Evolutionary conservation across 2,329 filamentous ascomycete genomes (phyloP), one percentile per base, ranked within the genome.

Genomic region (Penicillium sp.): DNA sequence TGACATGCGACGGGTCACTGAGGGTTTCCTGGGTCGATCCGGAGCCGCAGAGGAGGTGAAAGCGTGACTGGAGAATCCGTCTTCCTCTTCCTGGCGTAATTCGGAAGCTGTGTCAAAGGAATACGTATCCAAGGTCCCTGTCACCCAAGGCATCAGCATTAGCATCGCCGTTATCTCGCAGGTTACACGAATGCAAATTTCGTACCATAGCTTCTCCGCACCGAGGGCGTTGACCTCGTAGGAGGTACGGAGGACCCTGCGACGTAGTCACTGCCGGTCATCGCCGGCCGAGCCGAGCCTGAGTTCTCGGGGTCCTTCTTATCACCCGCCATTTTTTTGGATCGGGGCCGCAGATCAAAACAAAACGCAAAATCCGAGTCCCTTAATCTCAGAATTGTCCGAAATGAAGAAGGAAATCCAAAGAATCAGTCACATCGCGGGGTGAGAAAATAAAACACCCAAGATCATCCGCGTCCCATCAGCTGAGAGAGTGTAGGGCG

Each of bases 1-100:
- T 1, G 90, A 92, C 51, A 86, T 79, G 55, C 90, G 86, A 61
- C 90, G 86, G 51, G 82, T 71, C 71, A 92, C 82, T 10, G 81
- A 74, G 16, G 90, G 90, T 69, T 92, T 95, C 68, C 83, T 85
- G 13, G 85, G 79, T 58, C 81, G 72, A 50, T 70, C 69, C 4
- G 71, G 63, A 22, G 63, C 62, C 64, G 77, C 64, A 47, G 79
- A 75, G 13, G 76, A 61, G 27, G 70, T 60, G 35, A 71, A 69
- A 42, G 63, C 56, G 66, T 65, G 63, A 51, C 36, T 63, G 25
- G 60, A 64, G 35, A 46, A 57, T 41, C 67, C 66, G 7, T 61
- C 61, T 64, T 56, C 62, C 55, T 65, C 73, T 57, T 62, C 69
- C 56, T 44, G 38, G 39, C 54, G 63, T 35, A 50, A 14, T 45